phyloP scores from a whole-genome alignment of 441 rosid genomes.

The Hypseocharis bilobata region DNA sequence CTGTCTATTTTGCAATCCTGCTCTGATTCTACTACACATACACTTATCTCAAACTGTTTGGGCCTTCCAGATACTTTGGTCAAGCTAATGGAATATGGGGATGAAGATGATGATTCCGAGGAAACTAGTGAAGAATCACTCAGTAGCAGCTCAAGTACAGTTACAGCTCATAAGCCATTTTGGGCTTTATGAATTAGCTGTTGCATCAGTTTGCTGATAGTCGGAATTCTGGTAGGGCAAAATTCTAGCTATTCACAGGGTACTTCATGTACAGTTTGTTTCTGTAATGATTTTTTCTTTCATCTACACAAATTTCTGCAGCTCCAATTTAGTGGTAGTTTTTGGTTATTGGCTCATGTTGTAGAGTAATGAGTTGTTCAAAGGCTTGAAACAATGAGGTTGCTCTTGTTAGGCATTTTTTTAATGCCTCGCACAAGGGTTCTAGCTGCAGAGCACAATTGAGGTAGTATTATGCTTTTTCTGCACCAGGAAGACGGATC shows the following conservation, averaged over 20 bases:
- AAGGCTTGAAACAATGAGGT: not conserved
- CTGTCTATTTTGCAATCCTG: too few relatives aligned
- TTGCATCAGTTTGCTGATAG: not conserved
- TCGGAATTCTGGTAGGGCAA: not conserved
- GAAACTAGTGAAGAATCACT: conserved; percentile 31
- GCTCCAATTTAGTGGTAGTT: not conserved
- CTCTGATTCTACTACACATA: not conserved
- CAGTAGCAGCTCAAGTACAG: conserved; percentile 19
- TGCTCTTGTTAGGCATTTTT: not conserved
- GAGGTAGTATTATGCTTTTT: too few relatives aligned
- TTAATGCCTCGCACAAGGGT: too few relatives aligned
- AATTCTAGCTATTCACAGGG: not conserved
- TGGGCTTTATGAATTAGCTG: conserved; percentile 44
- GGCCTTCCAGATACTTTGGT: conserved; percentile 66
- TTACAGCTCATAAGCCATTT: conserved; percentile 43
- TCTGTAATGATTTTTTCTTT: not conserved
- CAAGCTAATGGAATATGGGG: conserved; percentile 85
- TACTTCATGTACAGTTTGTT: not conserved
- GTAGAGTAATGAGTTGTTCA: too few relatives aligned
- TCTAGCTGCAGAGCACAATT: too few relatives aligned
- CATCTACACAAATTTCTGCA: too few relatives aligned
- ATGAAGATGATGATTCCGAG: conserved; percentile 63
- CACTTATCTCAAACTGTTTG: not conserved
- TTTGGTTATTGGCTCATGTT: too few relatives aligned
- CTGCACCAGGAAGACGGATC: too few relatives aligned